Base-by-base conservation (phyloP, 2,329 filamentous ascomycete species). In the Triangularia verruculosa region DNA sequence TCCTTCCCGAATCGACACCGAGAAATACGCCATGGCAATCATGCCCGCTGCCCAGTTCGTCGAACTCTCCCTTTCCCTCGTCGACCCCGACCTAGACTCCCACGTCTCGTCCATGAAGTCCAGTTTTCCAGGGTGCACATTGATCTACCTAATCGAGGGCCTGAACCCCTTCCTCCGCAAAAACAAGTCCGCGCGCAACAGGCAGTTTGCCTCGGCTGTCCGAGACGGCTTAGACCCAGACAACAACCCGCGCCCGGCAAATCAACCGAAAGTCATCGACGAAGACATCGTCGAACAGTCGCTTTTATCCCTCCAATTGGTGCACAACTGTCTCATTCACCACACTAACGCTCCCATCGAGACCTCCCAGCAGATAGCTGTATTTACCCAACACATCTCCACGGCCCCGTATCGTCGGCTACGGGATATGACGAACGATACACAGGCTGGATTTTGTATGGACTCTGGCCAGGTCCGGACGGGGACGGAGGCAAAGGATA, bases 321-420 rank as follows among this genome's bases (percentile, higher is more conserved):
- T 83, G 24, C 87, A 93, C 74, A 78, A 79, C 4, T 84, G 84
- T 22, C 77, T 91, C 3, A 86, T 93, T 53, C 89, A 93, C 72
- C 89, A 94, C 73, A 91, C 89, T 1, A 76, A 74, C 13, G 75
- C 78, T 2, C 71, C 83, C 0, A 72, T 84, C 0, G 89, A 92
- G 70, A 90, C 89, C 1, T 89, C 89, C 1, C 83, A 89, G 69
- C 92, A 90, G 88, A 86, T 93, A 28, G 79, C 83, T 28, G 80
- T 84, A 32, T 92, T 93, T 70, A 94, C 91, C 0, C 89, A 93
- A 71, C 89, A 94, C 72, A 87, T 94, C 57, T 90, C 89, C 7
- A 90, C 88, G 1, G 86, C 90, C 22, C 91, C 90, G 0, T 93
- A 93, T 74, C 85, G 86, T 67, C 83, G 79, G 59, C 80, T 82